phyloP scores from a whole-genome alignment of 768 basidiomycete species.

The Trametes elegans region DNA sequence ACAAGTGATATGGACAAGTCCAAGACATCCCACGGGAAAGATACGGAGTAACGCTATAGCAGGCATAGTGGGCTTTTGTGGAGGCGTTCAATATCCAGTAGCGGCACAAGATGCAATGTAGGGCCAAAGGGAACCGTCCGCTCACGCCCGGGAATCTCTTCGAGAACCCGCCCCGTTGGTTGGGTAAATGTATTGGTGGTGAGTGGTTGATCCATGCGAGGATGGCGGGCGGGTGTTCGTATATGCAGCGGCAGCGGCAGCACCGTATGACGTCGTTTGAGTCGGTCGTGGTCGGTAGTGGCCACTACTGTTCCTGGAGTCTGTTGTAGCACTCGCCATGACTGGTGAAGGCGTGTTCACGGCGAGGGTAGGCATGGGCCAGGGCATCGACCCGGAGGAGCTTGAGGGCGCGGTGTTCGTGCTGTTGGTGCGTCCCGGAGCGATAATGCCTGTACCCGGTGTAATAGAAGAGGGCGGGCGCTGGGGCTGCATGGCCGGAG shows the following conservation, averaged over 20 bases:
- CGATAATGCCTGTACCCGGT: conserved; percentile 6
- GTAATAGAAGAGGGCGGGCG: conserved; percentile 31
- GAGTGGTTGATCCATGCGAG: conserved; percentile 15
- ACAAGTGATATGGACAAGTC: conserved; percentile 6
- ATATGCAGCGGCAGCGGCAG: conserved; percentile 17
- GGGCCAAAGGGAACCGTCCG: background rate
- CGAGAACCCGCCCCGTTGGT: conserved; percentile 11
- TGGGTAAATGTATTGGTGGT: conserved; percentile 29
- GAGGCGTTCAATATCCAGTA: background rate
- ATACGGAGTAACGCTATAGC: background rate
- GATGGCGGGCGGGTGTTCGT: conserved; percentile 12
- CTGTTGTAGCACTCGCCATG: conserved; percentile 37
- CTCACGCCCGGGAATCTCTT: conserved; percentile 14
- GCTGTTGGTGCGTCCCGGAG: conserved; percentile 20
- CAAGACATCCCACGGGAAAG: conserved; percentile 11
- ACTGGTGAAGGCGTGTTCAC: conserved; percentile 57
- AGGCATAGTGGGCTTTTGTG: background rate
- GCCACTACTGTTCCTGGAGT: conserved; percentile 39
- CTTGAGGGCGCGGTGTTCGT: conserved; percentile 22
- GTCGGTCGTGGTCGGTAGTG: conserved; percentile 56
- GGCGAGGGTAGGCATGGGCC: conserved; percentile 75
- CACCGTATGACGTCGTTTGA: conserved; percentile 19
- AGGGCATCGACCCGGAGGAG: conserved; percentile 47
- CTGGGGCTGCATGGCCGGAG: conserved; percentile 51
- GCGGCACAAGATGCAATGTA: background rate